Evolutionary conservation across 495 filamentous ascomycete genomes (phyloP).

Genomic region (Sordaria brevicollis): DNA sequence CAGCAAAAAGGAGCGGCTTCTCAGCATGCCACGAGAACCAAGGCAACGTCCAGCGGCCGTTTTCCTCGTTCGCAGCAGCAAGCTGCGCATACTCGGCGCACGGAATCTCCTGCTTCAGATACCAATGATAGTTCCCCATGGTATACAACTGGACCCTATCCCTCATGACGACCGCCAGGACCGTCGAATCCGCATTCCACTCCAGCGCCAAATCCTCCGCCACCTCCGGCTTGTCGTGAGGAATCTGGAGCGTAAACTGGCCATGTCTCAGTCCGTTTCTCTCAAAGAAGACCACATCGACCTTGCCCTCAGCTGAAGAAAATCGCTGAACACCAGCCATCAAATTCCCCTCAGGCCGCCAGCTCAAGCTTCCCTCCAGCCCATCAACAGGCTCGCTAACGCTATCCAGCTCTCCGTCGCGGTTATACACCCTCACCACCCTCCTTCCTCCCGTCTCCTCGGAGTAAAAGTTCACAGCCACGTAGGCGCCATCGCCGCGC

Average conservation of each 20-base stretch:
- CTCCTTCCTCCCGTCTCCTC: constrained; percentile 51
- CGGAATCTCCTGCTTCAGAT: constrained; percentile 85
- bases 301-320: constrained; percentile 37
- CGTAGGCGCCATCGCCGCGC: constrained; percentile 88
- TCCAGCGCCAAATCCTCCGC: constrained; percentile 51
- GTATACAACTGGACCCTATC: constrained; percentile 90
- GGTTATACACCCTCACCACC: constrained; percentile 75
- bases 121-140: constrained; percentile 95
- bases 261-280: constrained; percentile 91
- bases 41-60: background rate
- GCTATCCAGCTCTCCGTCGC: constrained; percentile 82
- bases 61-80: constrained; percentile 5
- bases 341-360: constrained; percentile 83
- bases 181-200: constrained; percentile 89
- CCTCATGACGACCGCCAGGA: constrained; percentile 67
- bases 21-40: constrained; percentile 69
- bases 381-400: constrained; percentile 90
- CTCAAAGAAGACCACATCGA: constrained; percentile 94
- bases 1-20: constrained; percentile 55
- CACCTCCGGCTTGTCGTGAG: constrained; percentile 41
- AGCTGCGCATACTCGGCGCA: constrained; percentile 23
- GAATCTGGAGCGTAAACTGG: constrained; percentile 67
- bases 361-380: constrained; percentile 76
- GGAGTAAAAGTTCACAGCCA: constrained; percentile 67
- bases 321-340: constrained; percentile 73